Conservation (phyloP, 2,329 filamentous ascomycete species). For the Colletotrichum chrysophilum region DNA sequence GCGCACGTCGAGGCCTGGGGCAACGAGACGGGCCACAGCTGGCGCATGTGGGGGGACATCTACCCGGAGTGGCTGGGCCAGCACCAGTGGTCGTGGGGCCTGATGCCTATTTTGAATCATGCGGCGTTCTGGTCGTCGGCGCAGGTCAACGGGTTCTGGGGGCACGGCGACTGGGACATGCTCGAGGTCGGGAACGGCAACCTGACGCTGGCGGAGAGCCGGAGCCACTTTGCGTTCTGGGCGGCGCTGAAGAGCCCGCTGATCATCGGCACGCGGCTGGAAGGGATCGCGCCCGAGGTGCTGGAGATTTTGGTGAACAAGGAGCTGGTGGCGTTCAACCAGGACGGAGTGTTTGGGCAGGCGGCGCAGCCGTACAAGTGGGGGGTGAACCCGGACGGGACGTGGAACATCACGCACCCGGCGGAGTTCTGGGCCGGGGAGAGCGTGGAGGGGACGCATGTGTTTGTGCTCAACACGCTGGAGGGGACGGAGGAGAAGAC, state of each 20-base stretch:
- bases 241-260: constrained; percentile 54
- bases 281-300: constrained; percentile 36
- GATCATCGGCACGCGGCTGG: constrained; percentile 50
- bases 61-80: constrained; percentile 37
- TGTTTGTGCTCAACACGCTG: constrained; percentile 52
- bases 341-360: constrained; percentile 46
- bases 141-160: constrained; percentile 48
- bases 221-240: constrained; percentile 58
- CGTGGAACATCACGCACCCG: constrained; percentile 51
- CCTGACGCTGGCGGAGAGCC: constrained; percentile 48
- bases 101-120: constrained; percentile 49
- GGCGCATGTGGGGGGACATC: constrained; percentile 50
- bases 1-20: constrained; percentile 57
- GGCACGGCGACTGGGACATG: constrained; percentile 57
- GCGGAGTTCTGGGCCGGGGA: constrained; percentile 55
- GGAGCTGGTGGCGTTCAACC: constrained; percentile 46
- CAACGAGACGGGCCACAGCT: constrained; percentile 50
- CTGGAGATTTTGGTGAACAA: constrained; percentile 48
- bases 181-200: constrained; percentile 55
- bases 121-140: constrained; percentile 48
- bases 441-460: constrained; percentile 46
- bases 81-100: constrained; percentile 26
- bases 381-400: constrained; percentile 54
- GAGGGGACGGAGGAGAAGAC: constrained; percentile 35
- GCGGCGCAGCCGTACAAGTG: constrained; percentile 51